Base-by-base conservation (phyloP, 2,329 filamentous ascomycete genomes). In the Cladorrhinum sp. region DNA sequence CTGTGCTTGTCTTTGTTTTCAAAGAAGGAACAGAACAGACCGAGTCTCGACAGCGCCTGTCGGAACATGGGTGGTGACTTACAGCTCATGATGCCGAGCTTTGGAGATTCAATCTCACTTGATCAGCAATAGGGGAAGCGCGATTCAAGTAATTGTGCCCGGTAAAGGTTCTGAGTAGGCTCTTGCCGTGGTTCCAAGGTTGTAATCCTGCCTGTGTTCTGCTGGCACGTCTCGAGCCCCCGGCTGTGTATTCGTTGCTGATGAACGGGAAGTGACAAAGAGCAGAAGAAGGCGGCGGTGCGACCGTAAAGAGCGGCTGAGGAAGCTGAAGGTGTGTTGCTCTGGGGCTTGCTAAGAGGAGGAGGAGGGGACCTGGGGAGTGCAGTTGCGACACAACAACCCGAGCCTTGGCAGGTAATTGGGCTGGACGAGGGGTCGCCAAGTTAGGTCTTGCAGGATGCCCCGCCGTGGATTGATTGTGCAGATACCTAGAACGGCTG, bases 1-100 rank as follows among this genome's bases (percentile, higher is more conserved):
- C 42, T 21, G 42, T 20, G 39, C 28, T 33, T 30, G 30, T 46
- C 26, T 28, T 28, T 28, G 26, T 28, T 28, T 28, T 39, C 21
- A 55, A 60, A 60, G 60, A 46, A 55, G 49, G 52, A 56, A 39
- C 23, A 28, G 10, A 39, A 67, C 62, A 67, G 58, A 67, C 66
- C 65, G 46, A 66, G 61, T 50, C 58, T 62, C 59, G 57, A 53
- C n/a, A 66, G 61, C 56, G 62, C 62, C 21, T 61, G 62, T 23
- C 61, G 61, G 56, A 68, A 55, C 39, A 28, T 28, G 26, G 65
- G 63, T 60, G 60, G 39, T 53, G 62, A 69, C 68, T 69, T 69
- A 69, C 68, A 69, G 67, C 68, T 70, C 68, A 70, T 70, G 59
- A 51, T 69, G 53, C 42, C 62, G 62, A 68, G 67, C 66, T 64